Conservation (phyloP, 2,329 filamentous ascomycete species). For the Rhynchosporium graminicola region DNA sequence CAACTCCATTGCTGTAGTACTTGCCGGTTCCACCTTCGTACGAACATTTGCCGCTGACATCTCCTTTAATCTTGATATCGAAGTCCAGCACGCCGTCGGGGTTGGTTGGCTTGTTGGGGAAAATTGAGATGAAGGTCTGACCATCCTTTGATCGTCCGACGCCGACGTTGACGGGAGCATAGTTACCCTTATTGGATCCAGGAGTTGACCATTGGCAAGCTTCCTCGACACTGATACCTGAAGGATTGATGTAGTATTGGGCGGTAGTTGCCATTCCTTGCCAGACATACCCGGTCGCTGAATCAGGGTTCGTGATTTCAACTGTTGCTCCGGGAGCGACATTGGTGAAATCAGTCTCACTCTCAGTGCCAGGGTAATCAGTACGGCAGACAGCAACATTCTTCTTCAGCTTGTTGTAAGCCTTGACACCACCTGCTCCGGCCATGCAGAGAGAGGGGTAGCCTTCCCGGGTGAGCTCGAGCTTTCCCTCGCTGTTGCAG, state of each 20-base stretch:
- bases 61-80: conserved; percentile 74
- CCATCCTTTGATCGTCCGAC: conserved; percentile 67
- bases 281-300: conserved; percentile 76
- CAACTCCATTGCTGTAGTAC: conserved; percentile 38
- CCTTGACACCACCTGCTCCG: conserved; percentile 66
- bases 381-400: conserved; percentile 84
- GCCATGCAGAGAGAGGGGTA: conserved; percentile 71
- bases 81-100: conserved; percentile 66
- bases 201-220: conserved; percentile 77
- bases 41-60: conserved; percentile 36
- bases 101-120: conserved; percentile 80
- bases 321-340: conserved; percentile 59
- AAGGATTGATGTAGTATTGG: conserved; percentile 95
- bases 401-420: conserved; percentile 71
- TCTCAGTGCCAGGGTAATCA: conserved; percentile 91
- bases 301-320: conserved; percentile 74
- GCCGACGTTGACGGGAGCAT: conserved; percentile 82
- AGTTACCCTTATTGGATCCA: conserved; percentile 70
- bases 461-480: conserved; percentile 72
- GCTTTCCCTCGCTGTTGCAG: conserved; percentile 72
- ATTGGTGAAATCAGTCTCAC: conserved; percentile 77
- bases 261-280: conserved; percentile 74
- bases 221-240: conserved; percentile 63
- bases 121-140: conserved; percentile 77
- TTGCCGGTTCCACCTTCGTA: conserved; percentile 33